Evolutionary conservation across 2,329 filamentous ascomycete genomes (phyloP), one percentile per base, ranked within the genome.

Genomic region (Aspergillus viridinutans): DNA sequence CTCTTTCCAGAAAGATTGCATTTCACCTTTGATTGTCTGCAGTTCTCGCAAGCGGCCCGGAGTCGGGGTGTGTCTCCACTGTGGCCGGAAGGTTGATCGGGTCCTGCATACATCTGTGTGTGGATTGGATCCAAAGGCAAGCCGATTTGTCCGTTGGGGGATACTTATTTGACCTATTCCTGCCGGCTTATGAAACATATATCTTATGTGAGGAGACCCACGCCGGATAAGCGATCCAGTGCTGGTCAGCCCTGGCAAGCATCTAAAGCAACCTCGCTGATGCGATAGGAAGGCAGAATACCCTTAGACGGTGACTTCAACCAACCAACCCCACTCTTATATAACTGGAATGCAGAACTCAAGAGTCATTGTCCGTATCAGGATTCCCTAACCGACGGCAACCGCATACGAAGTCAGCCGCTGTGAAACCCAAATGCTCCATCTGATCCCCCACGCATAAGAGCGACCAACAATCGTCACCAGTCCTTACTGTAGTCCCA

Each of bases 1-100:
- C 67, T 67, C 51, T 72, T 72, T 48, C 70, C 69, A 2, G 70
- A 72, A 40, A 73, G 43, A 53, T 72, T 72, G 62, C 72, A 74
- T 62, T 74, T 74, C 47, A 74, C 72, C 55, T 74, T 74, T 28
- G 72, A 74, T 58, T 74, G 72, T 32, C 72, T 65, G 62, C 72
- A 74, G 35, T 73, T 72, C 59, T 74, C 72, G 53, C 72, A 74
- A 20, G 72, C 72, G 20, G 72, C 68, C 60, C 72, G 71, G 21
- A 74, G 69, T 57, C 72, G 72, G 40, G 71, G 71, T 50, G 66
- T 60, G 49, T 71, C 68, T 52, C 66, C 64, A 43, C 61, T 63
- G 45, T 54, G 67, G 50, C 57, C 56, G 55, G 54, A n/a, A 28
- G 43, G 12, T 45, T 58, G 49, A 20, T 65, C 62, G 23, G 68